Evolutionary conservation across 2,329 filamentous ascomycete genomes (phyloP), one percentile per base, ranked within the genome.

Genomic region (Diaporthe citrichinensis): DNA sequence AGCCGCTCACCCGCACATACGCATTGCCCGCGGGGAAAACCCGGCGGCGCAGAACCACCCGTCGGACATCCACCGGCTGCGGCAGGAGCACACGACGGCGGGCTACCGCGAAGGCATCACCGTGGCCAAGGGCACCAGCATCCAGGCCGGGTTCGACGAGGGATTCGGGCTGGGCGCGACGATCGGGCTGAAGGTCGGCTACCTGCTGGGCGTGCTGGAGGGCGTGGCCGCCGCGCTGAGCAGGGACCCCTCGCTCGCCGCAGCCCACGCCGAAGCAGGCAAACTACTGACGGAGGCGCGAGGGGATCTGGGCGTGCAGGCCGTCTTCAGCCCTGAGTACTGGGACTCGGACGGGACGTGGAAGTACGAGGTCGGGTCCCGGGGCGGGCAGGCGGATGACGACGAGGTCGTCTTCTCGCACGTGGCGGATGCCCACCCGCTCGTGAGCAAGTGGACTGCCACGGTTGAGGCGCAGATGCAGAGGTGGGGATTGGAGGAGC

Each of bases 61-160:
- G 44, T 90, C 87, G 81, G 95, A 98, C 79, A 90, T 97, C 69
- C 91, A 90, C 28, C 92, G 94, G 34, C 89, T 98, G 23, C 92
- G 94, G 80, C 89, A 91, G 57, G 92, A 94, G 73, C 95, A 98
- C 83, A 90, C 92, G 71, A 98, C 94, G 10, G 92, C 94, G 53
- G 97, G 97, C 28, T 98, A 98, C 85, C 93, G 96, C 76, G 96
- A 98, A 80, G 97, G 96, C 59, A 90, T 98, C 72, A 90, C 93
- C 0, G 87, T 87, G 4, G 94, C 94, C 44, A 98, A 98, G 83
- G 90, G 90, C 36, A 85, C 88, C 65, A 93, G 92, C 80, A 91
- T 98, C 36, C 97, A 99, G 84, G 88, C 88, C 20, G 96, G 96
- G 0, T 98, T 99, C 81, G 97, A 99, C 82, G 94, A 96, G 78